Conservation (phyloP, 1,284 basidiomycete species). For the Fomitiporia mediterranea region DNA sequence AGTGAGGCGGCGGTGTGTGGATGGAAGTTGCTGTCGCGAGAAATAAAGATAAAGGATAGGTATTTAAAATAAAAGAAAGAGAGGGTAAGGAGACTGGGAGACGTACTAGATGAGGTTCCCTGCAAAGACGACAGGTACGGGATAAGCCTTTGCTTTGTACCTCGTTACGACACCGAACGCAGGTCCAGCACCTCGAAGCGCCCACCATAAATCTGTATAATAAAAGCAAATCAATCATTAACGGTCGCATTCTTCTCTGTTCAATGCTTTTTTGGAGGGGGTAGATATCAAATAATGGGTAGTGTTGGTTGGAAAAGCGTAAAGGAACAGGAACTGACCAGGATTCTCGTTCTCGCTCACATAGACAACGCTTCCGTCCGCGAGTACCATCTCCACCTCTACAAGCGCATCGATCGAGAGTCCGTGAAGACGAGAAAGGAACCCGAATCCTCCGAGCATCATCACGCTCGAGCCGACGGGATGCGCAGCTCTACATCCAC, state of each 20-base stretch:
- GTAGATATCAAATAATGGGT: too few species aligned
- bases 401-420: conserved; percentile 83
- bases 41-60: conserved; percentile 13
- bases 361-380: conserved; percentile 72
- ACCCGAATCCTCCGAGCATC: conserved; percentile 87
- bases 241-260: too few species aligned
- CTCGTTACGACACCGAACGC: conserved; percentile 83
- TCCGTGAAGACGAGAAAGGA: conserved; percentile 77
- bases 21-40: conserved; percentile 66
- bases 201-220: conserved; percentile 80
- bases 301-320: background rate
- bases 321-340: conserved; percentile 37
- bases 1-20: conserved; percentile 78
- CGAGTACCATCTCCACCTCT: conserved; percentile 80
- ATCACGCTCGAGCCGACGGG: conserved; percentile 79
- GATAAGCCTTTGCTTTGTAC: conserved; percentile 82
- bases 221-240: background rate
- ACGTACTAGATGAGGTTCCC: conserved; percentile 83
- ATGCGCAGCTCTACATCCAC: conserved; percentile 54
- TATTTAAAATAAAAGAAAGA: too few species aligned
- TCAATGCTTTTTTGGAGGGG: too few species aligned
- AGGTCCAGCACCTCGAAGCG: conserved; percentile 79
- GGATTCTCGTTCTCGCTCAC: conserved; percentile 63
- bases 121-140: conserved; percentile 83
- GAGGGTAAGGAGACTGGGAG: conserved; percentile 7